phyloP scores from a whole-genome alignment of 2,329 filamentous ascomycete species.

The Xylaria arbuscula region DNA sequence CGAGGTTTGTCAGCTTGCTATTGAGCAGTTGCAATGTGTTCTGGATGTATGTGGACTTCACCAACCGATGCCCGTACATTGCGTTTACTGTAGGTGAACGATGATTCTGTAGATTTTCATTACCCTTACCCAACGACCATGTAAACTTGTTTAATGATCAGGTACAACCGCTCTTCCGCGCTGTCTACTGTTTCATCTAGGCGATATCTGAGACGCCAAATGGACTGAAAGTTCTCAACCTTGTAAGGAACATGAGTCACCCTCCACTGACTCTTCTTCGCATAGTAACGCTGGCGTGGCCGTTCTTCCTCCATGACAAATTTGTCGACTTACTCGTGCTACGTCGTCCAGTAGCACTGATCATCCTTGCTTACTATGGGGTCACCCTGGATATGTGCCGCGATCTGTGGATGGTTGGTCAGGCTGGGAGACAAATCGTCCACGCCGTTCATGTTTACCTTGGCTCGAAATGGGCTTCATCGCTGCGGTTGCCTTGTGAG shows the following conservation, averaged over 20 bases:
- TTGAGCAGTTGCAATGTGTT: slow-evolving; percentile 32
- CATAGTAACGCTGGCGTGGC: slow-evolving; percentile 32
- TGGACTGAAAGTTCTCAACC: neutral
- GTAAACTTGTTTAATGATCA: neutral
- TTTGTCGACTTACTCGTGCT: slow-evolving; percentile 34
- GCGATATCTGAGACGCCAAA: neutral
- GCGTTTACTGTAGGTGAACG: slow-evolving; percentile 28
- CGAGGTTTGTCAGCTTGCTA: slow-evolving; percentile 22
- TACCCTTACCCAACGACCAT: neutral
- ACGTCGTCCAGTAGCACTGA: slow-evolving; percentile 24
- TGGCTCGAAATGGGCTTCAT: slow-evolving; percentile 18
- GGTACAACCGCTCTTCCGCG: neutral
- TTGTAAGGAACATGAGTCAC: neutral
- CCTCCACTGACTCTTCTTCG: slow-evolving; percentile 9
- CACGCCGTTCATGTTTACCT: slow-evolving; percentile 20
- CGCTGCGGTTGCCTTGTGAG: slow-evolving; percentile 32
- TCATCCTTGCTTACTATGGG: slow-evolving; percentile 34
- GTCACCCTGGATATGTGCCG: slow-evolving; percentile 17
- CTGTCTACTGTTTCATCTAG: neutral
- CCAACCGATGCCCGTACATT: slow-evolving; percentile 19
- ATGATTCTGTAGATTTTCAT: neutral
- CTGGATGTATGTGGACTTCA: slow-evolving; percentile 22
- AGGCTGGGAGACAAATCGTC: slow-evolving; percentile 26
- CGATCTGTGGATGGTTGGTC: slow-evolving; percentile 33
- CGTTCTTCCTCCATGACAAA: slow-evolving; percentile 27